Evolutionary conservation across 305 asterid species (phyloP).

Genomic region (Solanum hybrid): DNA sequence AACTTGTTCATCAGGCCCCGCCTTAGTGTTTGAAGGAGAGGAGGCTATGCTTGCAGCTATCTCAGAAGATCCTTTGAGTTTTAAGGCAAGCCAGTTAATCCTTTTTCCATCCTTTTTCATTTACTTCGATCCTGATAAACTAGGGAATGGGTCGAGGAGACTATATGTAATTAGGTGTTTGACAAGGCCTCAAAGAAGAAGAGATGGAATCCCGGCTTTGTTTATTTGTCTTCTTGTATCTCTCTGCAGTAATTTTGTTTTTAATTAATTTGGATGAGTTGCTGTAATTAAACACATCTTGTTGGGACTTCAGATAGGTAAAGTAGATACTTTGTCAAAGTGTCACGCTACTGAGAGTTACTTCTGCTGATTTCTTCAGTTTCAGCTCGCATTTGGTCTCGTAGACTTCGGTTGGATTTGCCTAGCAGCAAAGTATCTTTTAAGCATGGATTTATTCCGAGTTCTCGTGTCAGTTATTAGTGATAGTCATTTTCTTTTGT

Average conservation of each 20-base stretch:
- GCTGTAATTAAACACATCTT: background rate
- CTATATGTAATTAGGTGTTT: background rate
- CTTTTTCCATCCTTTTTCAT: background rate
- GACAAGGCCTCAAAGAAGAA: background rate
- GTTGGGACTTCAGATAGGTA: background rate
- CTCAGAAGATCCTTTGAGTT: slow-evolving; percentile 63
- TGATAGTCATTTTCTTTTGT: background rate
- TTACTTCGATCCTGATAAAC: background rate
- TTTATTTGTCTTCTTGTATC: background rate
- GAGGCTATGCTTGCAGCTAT: slow-evolving; percentile 88
- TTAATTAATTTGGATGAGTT: background rate
- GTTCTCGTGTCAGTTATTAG: background rate
- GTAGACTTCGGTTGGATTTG: background rate
- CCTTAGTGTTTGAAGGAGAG: slow-evolving; percentile 95
- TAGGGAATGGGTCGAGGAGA: background rate
- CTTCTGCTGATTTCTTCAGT: slow-evolving; percentile 1
- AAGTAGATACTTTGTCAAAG: background rate
- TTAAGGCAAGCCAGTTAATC: slow-evolving; percentile 45
- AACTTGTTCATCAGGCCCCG: slow-evolving; percentile 49
- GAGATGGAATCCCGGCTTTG: background rate
- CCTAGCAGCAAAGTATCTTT: background rate
- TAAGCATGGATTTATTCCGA: background rate
- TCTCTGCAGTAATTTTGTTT: background rate
- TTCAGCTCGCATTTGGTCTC: background rate
- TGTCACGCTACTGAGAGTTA: background rate